Evolutionary conservation across 257 asterid genomes (phyloP), one percentile per base, ranked within the genome.

Genomic region (Nicotiana paniculata): DNA sequence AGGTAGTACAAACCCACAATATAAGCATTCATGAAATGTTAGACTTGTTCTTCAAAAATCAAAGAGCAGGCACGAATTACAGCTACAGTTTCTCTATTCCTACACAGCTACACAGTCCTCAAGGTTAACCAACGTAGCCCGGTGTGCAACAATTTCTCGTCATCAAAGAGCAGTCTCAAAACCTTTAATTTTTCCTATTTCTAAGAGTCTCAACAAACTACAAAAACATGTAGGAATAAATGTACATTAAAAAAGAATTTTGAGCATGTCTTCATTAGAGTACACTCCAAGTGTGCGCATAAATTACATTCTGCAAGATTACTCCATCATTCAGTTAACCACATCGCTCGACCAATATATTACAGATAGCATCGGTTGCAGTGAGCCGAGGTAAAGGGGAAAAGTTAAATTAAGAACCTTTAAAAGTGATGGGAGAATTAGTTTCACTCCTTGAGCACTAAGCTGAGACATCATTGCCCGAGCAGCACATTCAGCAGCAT

Each of bases 401-500:
- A 86, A 80, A 37, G 46, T 43, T 84, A 67, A 55, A 43, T 6
- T 32, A 81, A 62, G 69, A 77, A 96, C 99, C 99, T 96, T 94
- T 80, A 96, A 85, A 86, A 96, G 99, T n/a, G 98, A 93, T 21
- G 99, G 99, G 84, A 96, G 97, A 89, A 96, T 92, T 62, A 94
- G 97, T 87, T 96, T 96, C 88, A 96, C 99, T 89, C 99, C 99
- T 75, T 91, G 98, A 87, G 92, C 97, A 86, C 92, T 94, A 77
- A 96, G 96, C 83, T 94, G 92, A 85, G 99, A 94, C 99, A 96
- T 96, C 99, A 96, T 96, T 68, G 99, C 98, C 82, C 99, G 99
- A 83, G 99, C 98, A 72, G 99, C 99, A 81, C 98, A 90, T 87
- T 96, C 99, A 77, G 99, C 97, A 83, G 97, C 99, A 77, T 96